A percentile compares a stretch with the other conserved stretches of the same genome.
Conservation (phyloP, 176 grass and related monocot genomes). For the Poa annua region DNA sequence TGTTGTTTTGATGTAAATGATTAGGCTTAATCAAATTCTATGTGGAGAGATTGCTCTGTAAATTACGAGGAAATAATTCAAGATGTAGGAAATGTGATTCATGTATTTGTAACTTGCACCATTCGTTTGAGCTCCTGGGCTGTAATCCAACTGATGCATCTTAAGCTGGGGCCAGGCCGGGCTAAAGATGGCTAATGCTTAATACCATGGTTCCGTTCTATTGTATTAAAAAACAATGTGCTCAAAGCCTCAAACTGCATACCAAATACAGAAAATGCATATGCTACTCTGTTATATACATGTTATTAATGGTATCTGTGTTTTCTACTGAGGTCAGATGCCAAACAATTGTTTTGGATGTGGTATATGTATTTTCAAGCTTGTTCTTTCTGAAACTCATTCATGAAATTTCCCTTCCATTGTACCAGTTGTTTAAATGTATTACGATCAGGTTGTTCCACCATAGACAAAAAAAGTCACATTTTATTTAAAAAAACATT, state of each 20-base stretch:
- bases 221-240: neutral
- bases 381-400: neutral
- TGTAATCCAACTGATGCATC: neutral
- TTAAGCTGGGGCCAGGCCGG: neutral
- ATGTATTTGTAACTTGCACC: neutral
- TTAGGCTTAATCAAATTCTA: neutral
- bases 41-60: neutral
- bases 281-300: neutral
- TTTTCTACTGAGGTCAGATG: neutral
- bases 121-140: neutral
- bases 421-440: neutral
- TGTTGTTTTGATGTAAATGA: neutral
- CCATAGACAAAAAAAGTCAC: neutral
- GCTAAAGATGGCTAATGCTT: slow-evolving; percentile 15
- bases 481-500: neutral
- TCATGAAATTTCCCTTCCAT: neutral
- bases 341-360: neutral
- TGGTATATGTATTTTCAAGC: neutral
- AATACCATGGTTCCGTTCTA: neutral
- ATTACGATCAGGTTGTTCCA: neutral
- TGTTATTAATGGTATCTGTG: neutral
- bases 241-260: neutral
- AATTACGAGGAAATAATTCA: neutral
- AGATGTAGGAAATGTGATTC: neutral
- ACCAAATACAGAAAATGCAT: neutral